Conservation (phyloP, 768 basidiomycete genomes). For the Russula virescens region DNA sequence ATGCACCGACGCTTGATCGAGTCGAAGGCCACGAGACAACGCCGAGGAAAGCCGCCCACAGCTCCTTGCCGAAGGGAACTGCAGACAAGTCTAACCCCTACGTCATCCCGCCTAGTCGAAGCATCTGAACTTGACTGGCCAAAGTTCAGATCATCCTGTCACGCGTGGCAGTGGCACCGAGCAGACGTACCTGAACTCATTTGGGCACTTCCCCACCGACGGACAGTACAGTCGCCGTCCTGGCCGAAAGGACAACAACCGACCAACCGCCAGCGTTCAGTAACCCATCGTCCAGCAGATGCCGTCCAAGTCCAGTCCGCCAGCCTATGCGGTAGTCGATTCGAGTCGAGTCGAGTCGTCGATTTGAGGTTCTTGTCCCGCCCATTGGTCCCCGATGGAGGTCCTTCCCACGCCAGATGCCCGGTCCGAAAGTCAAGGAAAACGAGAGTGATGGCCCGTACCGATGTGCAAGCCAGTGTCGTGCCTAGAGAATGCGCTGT, state of each 20-base stretch:
- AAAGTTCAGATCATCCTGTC: neutral
- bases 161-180: neutral
- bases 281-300: conserved; percentile 1
- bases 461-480: neutral
- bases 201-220: neutral
- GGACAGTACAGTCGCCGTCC: conserved; percentile 8
- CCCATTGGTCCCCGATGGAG: no score
- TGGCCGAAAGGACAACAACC: conserved; percentile 19
- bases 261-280: conserved; percentile 2
- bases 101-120: neutral
- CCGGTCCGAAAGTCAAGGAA: neutral
- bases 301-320: neutral
- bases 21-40: conserved; percentile 6
- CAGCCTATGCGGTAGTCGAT: neutral
- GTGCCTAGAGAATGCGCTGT: neutral
- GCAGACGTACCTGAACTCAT: conserved; percentile 7
- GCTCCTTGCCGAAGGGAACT: conserved; percentile 19
- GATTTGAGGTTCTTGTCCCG: neutral
- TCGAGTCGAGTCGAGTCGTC: neutral
- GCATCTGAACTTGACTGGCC: neutral
- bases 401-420: neutral
- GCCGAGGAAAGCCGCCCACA: conserved; percentile 12
- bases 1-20: neutral
- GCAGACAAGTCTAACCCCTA: conserved; percentile 1
- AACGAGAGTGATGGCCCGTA: neutral